Percentiles rank a stretch among this genome's conserved stretches.
Evolutionary conservation across 345 rosid species (phyloP).

Genomic region (Streptanthus diversifolius): DNA sequence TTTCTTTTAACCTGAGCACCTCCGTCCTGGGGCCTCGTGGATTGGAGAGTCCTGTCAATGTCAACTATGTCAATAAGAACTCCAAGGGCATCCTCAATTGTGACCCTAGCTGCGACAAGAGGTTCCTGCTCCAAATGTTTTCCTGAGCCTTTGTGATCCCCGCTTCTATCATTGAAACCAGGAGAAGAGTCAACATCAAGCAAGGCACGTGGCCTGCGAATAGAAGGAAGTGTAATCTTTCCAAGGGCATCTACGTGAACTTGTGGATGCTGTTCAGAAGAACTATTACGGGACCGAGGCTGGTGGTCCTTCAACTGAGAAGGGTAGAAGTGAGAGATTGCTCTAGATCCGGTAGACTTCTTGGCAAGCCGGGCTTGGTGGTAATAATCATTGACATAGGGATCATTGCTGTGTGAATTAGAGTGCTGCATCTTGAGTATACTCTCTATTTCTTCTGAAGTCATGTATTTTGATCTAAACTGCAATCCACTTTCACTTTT

Average conservation of each 20-base stretch:
- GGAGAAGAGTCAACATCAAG: slow-evolving; percentile 67
- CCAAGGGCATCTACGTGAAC: slow-evolving; percentile 61
- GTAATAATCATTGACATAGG: slow-evolving; percentile 88
- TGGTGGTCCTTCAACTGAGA: slow-evolving; percentile 75
- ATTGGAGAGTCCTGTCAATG: slow-evolving; percentile 73
- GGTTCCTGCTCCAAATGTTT: slow-evolving; percentile 95
- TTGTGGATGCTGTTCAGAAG: slow-evolving; percentile 55
- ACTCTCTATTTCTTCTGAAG: slow-evolving; percentile 89
- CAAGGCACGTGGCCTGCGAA: slow-evolving; percentile 74
- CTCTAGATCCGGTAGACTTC: slow-evolving; percentile 57
- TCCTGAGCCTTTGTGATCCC: slow-evolving; percentile 55
- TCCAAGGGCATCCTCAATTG: slow-evolving; percentile 73
- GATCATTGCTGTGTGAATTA: slow-evolving; percentile 81
- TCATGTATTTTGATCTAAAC: slow-evolving; percentile 90
- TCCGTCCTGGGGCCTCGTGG: slow-evolving; percentile 75
- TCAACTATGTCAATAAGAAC: slow-evolving; percentile 88
- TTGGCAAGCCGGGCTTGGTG: slow-evolving; percentile 89
- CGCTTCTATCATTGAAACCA: slow-evolving; percentile 48
- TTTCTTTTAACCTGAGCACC: slow-evolving; percentile 72
- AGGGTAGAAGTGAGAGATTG: slow-evolving; percentile 64
- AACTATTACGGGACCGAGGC: slow-evolving; percentile 70
- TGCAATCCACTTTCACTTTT: slow-evolving; percentile 80
- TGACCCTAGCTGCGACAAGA: slow-evolving; percentile 91
- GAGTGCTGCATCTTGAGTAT: slow-evolving; percentile 97
- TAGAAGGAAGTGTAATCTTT: slow-evolving; percentile 55